phyloP scores from a whole-genome alignment of 2,329 filamentous ascomycete species.

The Trichoderma asperellum region DNA sequence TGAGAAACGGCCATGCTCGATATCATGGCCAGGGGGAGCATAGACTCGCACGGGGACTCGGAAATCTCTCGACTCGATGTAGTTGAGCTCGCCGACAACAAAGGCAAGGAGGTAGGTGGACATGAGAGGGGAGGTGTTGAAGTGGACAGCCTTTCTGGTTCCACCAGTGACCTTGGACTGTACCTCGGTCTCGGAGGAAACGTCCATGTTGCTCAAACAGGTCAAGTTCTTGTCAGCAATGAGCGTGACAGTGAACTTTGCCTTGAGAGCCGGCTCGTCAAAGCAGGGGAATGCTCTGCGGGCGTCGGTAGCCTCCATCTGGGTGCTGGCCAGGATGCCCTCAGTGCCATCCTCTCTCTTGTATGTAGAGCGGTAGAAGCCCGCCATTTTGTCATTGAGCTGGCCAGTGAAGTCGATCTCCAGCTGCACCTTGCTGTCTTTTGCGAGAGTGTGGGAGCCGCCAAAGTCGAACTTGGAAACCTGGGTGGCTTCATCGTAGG shows the following conservation, averaged over 20 bases:
- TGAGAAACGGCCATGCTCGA: conserved; percentile 89
- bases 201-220: conserved; percentile 96
- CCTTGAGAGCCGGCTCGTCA: conserved; percentile 93
- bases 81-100: conserved; percentile 90
- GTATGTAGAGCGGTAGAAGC: conserved; percentile 95
- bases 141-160: conserved; percentile 78
- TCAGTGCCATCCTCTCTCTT: conserved; percentile 78
- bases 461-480: conserved; percentile 80
- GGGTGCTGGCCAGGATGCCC: conserved; percentile 84
- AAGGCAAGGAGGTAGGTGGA: conserved; percentile 95
- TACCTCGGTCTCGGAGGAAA: conserved; percentile 76
- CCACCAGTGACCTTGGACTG: conserved; percentile 40
- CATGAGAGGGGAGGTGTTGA: conserved; percentile 92
- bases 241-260: conserved; percentile 87
- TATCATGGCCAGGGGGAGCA: conserved; percentile 85
- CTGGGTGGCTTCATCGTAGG: conserved; percentile 79
- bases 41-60: conserved; percentile 93
- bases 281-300: conserved; percentile 94
- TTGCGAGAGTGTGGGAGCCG: conserved; percentile 62
- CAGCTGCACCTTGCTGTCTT: conserved; percentile 73
- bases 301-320: conserved; percentile 97
- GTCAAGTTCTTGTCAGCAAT: conserved; percentile 89
- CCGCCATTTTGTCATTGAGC: conserved; percentile 94
- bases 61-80: conserved; percentile 90
- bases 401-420: conserved; percentile 69